Evolutionary conservation across 495 filamentous ascomycete genomes (phyloP).

Genomic region (Aspergillus olivimuriae): DNA sequence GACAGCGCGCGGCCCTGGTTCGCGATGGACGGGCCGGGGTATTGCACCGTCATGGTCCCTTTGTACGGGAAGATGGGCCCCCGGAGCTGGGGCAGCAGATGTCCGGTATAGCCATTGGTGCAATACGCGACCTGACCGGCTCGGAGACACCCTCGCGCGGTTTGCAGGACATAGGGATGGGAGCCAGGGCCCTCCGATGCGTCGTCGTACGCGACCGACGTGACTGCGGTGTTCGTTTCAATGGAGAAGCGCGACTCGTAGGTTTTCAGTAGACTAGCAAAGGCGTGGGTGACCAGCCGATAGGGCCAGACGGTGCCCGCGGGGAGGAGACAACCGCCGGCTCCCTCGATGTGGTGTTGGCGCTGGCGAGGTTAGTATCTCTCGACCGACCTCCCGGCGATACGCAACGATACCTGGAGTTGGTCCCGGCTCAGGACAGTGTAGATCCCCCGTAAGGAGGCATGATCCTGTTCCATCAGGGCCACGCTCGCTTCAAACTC

Average conservation of each 20-base stretch:
- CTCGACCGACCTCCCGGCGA: neutral
- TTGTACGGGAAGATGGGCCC: slow-evolving; percentile 73
- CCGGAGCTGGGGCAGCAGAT: slow-evolving; percentile 60
- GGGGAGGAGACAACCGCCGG: slow-evolving; percentile 38
- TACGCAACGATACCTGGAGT: slow-evolving; percentile 9
- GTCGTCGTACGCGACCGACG: slow-evolving; percentile 20
- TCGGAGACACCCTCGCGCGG: slow-evolving; percentile 54
- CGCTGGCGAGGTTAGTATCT: neutral
- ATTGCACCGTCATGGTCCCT: slow-evolving; percentile 65
- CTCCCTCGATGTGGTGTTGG: slow-evolving; percentile 36
- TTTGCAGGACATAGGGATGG: slow-evolving; percentile 41
- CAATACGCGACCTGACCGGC: slow-evolving; percentile 59
- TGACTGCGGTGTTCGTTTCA: slow-evolving; percentile 68
- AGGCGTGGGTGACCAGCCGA: slow-evolving; percentile 62
- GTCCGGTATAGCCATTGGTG: slow-evolving; percentile 73
- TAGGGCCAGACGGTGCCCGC: slow-evolving; percentile 70
- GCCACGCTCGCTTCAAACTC: slow-evolving; percentile 20
- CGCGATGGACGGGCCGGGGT: slow-evolving; percentile 36
- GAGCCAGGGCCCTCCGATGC: neutral
- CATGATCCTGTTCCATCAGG: slow-evolving; percentile 21
- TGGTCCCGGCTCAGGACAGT: slow-evolving; percentile 19
- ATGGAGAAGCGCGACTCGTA: slow-evolving; percentile 54
- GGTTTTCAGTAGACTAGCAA: slow-evolving; percentile 49
- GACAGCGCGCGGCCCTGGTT: slow-evolving; percentile 20
- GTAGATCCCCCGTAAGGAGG: slow-evolving; percentile 21